phyloP scores from a whole-genome alignment of 305 asterid species.

The Fraxinus baroniana region DNA sequence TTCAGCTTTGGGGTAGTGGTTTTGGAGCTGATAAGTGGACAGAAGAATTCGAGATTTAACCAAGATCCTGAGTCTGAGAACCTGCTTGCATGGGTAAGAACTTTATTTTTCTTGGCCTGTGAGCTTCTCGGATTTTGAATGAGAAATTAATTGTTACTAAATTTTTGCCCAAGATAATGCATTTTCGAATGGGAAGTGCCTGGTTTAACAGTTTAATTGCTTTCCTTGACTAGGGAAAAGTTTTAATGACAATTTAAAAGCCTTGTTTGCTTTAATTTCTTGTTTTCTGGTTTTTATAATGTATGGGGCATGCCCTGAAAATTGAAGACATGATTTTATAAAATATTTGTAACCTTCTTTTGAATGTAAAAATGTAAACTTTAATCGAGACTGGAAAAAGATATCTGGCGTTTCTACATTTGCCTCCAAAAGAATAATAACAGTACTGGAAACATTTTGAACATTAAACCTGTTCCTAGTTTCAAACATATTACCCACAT shows the following conservation, averaged over 20 bases:
- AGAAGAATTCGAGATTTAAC: conserved; percentile 68
- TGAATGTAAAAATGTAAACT: neutral
- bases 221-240: neutral
- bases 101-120: conserved; percentile 7
- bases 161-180: neutral
- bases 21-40: conserved; percentile 90
- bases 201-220: neutral
- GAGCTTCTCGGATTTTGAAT: neutral
- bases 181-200: neutral
- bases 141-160: neutral
- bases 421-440: neutral
- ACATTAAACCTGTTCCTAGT: neutral
- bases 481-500: neutral
- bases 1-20: conserved; percentile 92
- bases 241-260: neutral
- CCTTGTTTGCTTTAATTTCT: neutral
- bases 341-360: neutral
- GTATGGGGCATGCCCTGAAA: neutral
- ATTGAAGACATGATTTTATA: neutral
- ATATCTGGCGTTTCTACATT: neutral
- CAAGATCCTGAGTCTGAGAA: conserved; percentile 56
- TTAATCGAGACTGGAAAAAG: neutral
- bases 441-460: neutral
- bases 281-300: neutral
- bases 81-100: conserved; percentile 85